A percentile compares a stretch with the other conserved stretches of the same genome.
Conservation (phyloP, 345 rosid genomes). For the Rhodamnia argentea region DNA sequence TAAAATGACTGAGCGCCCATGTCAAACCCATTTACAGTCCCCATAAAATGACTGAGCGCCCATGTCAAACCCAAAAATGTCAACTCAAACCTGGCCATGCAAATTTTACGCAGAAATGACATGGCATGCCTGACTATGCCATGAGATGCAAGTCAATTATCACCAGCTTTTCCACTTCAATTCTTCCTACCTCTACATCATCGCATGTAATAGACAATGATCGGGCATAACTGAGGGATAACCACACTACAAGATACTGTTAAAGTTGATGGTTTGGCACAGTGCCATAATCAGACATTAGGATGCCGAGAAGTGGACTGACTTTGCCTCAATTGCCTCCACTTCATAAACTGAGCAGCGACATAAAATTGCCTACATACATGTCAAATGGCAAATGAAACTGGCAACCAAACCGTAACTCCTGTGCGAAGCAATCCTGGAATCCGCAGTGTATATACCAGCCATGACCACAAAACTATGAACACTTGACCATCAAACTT, state of each 20-base stretch:
- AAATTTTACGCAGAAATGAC: neutral
- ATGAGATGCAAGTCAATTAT: neutral
- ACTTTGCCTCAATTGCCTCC: neutral
- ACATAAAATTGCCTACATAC: neutral
- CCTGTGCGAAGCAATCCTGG: neutral
- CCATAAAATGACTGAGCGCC: neutral
- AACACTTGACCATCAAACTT: neutral
- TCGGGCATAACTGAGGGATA: neutral
- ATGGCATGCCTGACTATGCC: neutral
- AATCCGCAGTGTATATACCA: neutral
- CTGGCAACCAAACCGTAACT: neutral
- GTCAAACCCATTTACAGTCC: too few species aligned
- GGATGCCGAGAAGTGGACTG: neutral
- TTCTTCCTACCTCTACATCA: neutral
- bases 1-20: too few species aligned
- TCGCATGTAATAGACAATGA: neutral
- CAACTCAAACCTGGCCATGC: neutral
- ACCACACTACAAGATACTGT: neutral
- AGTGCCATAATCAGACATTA: neutral
- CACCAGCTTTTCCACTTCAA: neutral
- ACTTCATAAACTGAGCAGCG: neutral
- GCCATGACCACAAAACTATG: neutral
- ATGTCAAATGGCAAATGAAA: constrained; percentile 17
- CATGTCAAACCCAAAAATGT: neutral
- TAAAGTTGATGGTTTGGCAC: neutral